Percentiles rank a stretch among this genome's conserved stretches.
Conservation (phyloP, 2,329 filamentous ascomycete genomes). For the Xylaria arbuscula region DNA sequence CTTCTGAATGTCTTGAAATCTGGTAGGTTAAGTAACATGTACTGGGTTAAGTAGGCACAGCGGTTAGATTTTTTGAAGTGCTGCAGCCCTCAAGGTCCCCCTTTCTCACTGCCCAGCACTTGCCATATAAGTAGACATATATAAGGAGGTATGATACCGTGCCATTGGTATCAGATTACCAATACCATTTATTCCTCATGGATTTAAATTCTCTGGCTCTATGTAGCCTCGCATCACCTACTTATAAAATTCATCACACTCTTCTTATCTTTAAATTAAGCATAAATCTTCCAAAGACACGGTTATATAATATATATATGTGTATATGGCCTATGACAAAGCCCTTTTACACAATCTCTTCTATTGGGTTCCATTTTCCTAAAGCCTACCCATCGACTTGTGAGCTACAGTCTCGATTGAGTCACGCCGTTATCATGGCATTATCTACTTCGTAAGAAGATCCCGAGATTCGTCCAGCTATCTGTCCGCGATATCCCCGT, state of each 20-base stretch:
- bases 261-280: not conserved
- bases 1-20: too few relatives aligned
- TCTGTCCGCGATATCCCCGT: slow-evolving; percentile 34
- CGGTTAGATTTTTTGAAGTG: not conserved
- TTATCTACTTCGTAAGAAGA: slow-evolving; percentile 37
- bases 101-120: slow-evolving; percentile 1
- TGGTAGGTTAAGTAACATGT: too few relatives aligned
- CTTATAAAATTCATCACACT: not conserved
- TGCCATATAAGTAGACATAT: slow-evolving; percentile 33
- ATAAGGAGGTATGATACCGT: not conserved
- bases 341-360: not conserved
- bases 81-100: slow-evolving; percentile 41
- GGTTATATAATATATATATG: not conserved
- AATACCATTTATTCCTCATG: not conserved
- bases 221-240: not conserved
- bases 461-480: slow-evolving; percentile 48
- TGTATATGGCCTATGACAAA: slow-evolving; percentile 15
- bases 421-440: slow-evolving; percentile 22
- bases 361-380: slow-evolving; percentile 4
- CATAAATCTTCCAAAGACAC: not conserved
- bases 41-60: too few relatives aligned
- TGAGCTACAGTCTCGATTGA: slow-evolving; percentile 11
- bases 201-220: not conserved
- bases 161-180: not conserved
- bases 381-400: not conserved